These are phyloP conservation scores for Zygotorulaspora danielsina DNA, from an alignment of 805 yeast genomes.

Conservation along the genomic window DNA sequence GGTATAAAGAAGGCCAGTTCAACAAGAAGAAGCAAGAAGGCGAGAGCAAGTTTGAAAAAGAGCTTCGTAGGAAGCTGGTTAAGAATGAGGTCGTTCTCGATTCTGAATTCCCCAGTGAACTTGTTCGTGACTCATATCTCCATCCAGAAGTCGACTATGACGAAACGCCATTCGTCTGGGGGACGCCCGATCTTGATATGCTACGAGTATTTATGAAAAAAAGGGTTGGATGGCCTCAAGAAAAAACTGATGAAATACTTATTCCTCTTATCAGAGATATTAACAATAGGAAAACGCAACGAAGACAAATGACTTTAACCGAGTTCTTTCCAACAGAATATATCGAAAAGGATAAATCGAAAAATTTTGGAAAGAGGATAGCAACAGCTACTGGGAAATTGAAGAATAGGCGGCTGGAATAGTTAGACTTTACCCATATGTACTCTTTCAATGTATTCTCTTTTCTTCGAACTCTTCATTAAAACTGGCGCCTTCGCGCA, in stretches of 20 bases:
- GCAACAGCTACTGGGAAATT: constrained; percentile 53
- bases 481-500: no score
- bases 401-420: constrained; percentile 27
- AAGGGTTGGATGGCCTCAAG: constrained; percentile 76
- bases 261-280: constrained; percentile 80
- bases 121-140: constrained; percentile 68
- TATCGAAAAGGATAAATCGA: constrained; percentile 43
- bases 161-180: constrained; percentile 79
- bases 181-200: constrained; percentile 77
- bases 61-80: constrained; percentile 51
- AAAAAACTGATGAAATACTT: constrained; percentile 72
- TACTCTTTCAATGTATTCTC: background rate
- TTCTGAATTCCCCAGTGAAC: constrained; percentile 62
- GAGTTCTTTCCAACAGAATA: constrained; percentile 66
- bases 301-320: constrained; percentile 54
- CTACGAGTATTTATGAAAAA: constrained; percentile 64
- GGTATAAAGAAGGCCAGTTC: constrained; percentile 44
- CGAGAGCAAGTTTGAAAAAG: constrained; percentile 50
- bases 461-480: no score
- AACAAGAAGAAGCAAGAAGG: constrained; percentile 38
- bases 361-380: constrained; percentile 57
- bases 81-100: constrained; percentile 55
- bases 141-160: constrained; percentile 84
- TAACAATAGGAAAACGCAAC: constrained; percentile 55
- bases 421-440: background rate